Evolutionary conservation across 768 basidiomycete genomes (phyloP).

Genomic region (Suillus sp.): DNA sequence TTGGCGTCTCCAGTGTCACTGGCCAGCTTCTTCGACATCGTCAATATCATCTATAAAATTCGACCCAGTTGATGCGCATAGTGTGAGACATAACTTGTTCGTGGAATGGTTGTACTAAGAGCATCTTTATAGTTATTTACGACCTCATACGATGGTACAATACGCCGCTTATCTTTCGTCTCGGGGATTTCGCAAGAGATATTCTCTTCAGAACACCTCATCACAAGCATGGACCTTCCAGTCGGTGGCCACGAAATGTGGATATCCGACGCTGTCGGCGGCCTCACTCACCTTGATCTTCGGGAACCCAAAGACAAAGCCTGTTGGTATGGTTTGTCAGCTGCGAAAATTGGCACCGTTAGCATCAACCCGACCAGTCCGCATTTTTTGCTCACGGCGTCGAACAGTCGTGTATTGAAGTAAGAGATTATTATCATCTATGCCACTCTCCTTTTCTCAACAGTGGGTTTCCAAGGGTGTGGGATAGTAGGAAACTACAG

Average conservation of each 20-base stretch:
- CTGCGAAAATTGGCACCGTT: constrained; percentile 75
- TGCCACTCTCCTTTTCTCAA: constrained; percentile 1
- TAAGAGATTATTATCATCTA: constrained; percentile 33
- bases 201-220: constrained; percentile 60
- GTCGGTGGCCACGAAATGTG: constrained; percentile 79
- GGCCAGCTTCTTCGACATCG: constrained; percentile 80
- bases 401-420: constrained; percentile 74
- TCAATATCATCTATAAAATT: constrained; percentile 80
- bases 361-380: constrained; percentile 76
- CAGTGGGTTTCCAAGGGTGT: constrained; percentile 51
- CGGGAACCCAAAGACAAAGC: constrained; percentile 59
- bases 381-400: constrained; percentile 70
- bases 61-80: constrained; percentile 74
- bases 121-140: constrained; percentile 62
- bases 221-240: constrained; percentile 70
- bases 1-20: constrained; percentile 80
- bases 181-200: constrained; percentile 73
- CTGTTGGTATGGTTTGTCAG: constrained; percentile 64
- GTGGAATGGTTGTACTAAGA: constrained; percentile 1
- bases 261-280: constrained; percentile 75
- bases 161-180: constrained; percentile 72
- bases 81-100: constrained; percentile 40
- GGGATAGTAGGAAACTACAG: constrained; percentile 74
- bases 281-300: constrained; percentile 75
- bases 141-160: constrained; percentile 78